These are phyloP conservation scores for Scutellaria galericulata DNA, from an alignment of 257 asterid species.

Conservation along the genomic window DNA sequence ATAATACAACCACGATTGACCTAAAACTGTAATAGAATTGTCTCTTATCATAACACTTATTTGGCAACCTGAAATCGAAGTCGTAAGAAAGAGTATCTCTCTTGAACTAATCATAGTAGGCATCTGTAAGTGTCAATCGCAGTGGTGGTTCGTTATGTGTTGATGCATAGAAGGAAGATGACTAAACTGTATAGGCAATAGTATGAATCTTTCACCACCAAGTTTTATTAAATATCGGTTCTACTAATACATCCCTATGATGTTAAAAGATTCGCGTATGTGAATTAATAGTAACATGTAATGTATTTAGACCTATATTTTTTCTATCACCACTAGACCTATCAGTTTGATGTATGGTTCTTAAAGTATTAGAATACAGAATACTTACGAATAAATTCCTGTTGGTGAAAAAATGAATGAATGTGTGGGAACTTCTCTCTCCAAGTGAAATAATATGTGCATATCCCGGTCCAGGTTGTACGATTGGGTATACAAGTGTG, in stretches of 20 bases:
- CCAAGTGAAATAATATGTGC: conserved; percentile 34
- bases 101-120: conserved; percentile 30
- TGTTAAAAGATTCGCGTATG: conserved; percentile 24
- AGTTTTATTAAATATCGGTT: not conserved
- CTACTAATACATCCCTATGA: conserved; percentile 33
- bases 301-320: conserved; percentile 23
- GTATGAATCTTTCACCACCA: conserved; percentile 5
- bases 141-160: conserved; percentile 14
- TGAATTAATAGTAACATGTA: conserved; percentile 26
- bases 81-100: conserved; percentile 16
- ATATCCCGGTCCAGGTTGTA: conserved; percentile 25
- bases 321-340: conserved; percentile 25
- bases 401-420: conserved; percentile 41
- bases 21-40: conserved; percentile 1
- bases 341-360: conserved; percentile 19
- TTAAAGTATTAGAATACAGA: conserved; percentile 27
- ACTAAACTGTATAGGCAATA: conserved; percentile 23
- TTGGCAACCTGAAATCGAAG: conserved; percentile 24
- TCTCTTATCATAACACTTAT: conserved; percentile 36
- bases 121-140: conserved; percentile 37
- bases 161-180: conserved; percentile 6
- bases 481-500: not conserved
- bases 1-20: not conserved
- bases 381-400: conserved; percentile 31
- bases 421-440: conserved; percentile 40